phyloP scores from a whole-genome alignment of 768 basidiomycete genomes.

The Russula foetens region DNA sequence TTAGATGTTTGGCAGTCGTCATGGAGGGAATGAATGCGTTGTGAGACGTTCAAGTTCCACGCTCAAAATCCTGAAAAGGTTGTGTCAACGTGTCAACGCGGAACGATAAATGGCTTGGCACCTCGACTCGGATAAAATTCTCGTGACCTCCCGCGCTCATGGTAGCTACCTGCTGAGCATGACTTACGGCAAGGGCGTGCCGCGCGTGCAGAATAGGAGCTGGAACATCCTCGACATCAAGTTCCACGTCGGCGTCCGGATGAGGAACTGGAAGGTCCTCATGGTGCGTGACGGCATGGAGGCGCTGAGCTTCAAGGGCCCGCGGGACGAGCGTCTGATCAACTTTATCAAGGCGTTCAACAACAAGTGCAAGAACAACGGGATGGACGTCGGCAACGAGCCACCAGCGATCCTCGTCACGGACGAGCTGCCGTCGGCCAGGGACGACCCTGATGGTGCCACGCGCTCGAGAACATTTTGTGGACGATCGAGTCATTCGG shows the following conservation, averaged over 20 bases:
- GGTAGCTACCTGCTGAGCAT: constrained; percentile 49
- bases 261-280: constrained; percentile 59
- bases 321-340: constrained; percentile 34
- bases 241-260: constrained; percentile 47
- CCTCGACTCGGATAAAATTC: no score
- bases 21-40: neutral
- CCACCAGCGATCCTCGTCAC: constrained; percentile 34
- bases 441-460: constrained; percentile 32
- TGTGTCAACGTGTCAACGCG: no score
- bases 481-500: constrained; percentile 21
- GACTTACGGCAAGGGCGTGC: constrained; percentile 41
- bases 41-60: no score
- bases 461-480: constrained; percentile 37
- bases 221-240: constrained; percentile 75
- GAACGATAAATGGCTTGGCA: no score
- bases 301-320: constrained; percentile 31
- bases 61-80: no score
- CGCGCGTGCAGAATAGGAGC: constrained; percentile 45
- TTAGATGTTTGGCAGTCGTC: neutral
- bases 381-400: constrained; percentile 40
- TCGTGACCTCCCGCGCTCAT: no score
- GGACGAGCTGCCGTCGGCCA: constrained; percentile 26
- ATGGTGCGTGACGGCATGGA: constrained; percentile 45
- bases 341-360: constrained; percentile 45
- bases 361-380: constrained; percentile 47